Base-by-base conservation (phyloP, 768 basidiomycete species). In the Glaciozyma martinii region DNA sequence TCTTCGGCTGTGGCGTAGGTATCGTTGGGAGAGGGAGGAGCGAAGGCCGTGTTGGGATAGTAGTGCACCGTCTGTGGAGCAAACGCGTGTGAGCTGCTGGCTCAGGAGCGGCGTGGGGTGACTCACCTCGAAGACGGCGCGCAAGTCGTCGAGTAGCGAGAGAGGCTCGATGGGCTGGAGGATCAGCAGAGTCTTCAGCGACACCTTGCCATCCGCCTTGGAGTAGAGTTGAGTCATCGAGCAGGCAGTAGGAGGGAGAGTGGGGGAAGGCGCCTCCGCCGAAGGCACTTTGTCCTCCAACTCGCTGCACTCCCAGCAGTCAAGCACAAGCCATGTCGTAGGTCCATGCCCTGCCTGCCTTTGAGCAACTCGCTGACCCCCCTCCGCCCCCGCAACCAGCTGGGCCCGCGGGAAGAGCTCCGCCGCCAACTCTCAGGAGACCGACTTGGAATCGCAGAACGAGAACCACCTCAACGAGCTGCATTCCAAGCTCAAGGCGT, bases 381-480 rank as follows among this genome's bases (percentile, higher is more conserved):
- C 37, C 10, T 40, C 33, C 33, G 37, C 37, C 10, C n/a, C 37
- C 37, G 12, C 37, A 7, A 40, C 37, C 27, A 50, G 60, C 54
- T 63, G 44, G 42, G 23, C 60, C 8, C 62, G 59, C n/a, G 62
- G 54, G 42, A 43, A 42, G 56, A 30, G 29, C 30, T 54, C 53
- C n/a, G 53, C 56, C 9, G 56, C 56, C 42, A 27, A 44, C 58
- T 18, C 58, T 21, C 62, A 63, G 29, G 44, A 59, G 16, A 62
- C 68, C 5, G 62, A 71, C 42, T 57, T 73, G 49, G 74, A 75
- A 56, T 29, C 62, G 50, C 71, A 72, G 60, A 75, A 75, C 65
- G 74, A 75, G 52, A 64, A 71, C 33, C 70, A 71, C 55, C 62
- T 75, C 29, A 59, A 72, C 47, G 68, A 71, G 32, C 64, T 75